These are phyloP conservation scores for Solanum bulbocastanum DNA, from an alignment of 257 asterid genomes.

Conservation along the genomic window DNA sequence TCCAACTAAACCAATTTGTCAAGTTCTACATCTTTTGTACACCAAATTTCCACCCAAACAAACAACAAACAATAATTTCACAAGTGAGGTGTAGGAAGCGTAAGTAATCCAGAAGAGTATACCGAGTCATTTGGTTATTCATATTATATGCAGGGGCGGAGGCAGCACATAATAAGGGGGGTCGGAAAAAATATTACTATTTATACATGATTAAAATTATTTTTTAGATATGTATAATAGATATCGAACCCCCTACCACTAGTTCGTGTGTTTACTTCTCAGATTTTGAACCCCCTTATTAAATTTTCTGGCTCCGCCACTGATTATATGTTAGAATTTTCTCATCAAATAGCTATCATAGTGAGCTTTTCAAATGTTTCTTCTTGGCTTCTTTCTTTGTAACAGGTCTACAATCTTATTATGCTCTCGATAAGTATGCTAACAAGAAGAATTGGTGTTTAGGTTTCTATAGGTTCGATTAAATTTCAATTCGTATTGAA, in stretches of 20 bases:
- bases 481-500: background rate
- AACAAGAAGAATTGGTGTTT: background rate
- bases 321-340: background rate
- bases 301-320: too few relatives aligned
- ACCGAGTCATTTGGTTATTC: background rate
- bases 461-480: fast-evolving
- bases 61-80: background rate
- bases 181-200: too few relatives aligned
- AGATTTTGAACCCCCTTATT: too few relatives aligned
- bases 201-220: too few relatives aligned
- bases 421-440: background rate
- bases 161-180: too few relatives aligned
- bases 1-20: background rate
- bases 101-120: background rate
- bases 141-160: background rate
- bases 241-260: too few relatives aligned
- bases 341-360: too few relatives aligned
- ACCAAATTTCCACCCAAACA: background rate
- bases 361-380: background rate
- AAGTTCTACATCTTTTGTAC: background rate
- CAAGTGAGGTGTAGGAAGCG: background rate
- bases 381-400: too few relatives aligned
- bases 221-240: too few relatives aligned
- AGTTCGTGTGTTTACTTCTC: too few relatives aligned
- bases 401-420: too few relatives aligned